Base-by-base conservation (phyloP, 768 basidiomycete species). In the Lanmaoa pseudosensibilis region DNA sequence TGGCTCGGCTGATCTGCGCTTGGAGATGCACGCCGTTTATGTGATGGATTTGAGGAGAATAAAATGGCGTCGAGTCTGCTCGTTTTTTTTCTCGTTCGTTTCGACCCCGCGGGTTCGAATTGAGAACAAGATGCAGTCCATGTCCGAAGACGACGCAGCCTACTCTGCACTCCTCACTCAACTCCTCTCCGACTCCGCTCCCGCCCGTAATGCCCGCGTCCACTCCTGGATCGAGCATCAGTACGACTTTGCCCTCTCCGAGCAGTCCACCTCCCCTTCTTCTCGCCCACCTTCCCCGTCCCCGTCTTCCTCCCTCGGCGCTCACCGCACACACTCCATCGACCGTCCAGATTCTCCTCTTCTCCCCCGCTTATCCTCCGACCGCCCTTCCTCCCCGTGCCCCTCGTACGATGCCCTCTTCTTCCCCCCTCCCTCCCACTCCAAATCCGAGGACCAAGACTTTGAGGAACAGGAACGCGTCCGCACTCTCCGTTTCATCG, bases 201-300 rank as follows among this genome's bases (percentile, higher is more conserved):
- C 50, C 0, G 38, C 65, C 0, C 71, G 70, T 60, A 62, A 72
- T 6, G 68, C 69, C 0, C 66, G 70, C 8, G 66, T 72, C 0
- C 72, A 72, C 39, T 73, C 70, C 1, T 72, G 70, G 70, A 72
- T 72, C 23, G 70, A 72, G 41, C 72, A 73, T 30, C 70, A 72
- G n/a, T 72, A 72, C 48, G 72, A 72, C 62, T 72, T 71, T 66
- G 70, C 65, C 18, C 56, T 71, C 32, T 63, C 70, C 2, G 70
- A 71, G n/a, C 65, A 63, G 2, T 1, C 43, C 2, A 54, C 13
- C 32, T 13, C 55, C 45, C 21, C 39, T 19, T 53, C 53, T 2
- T 58, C 66, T 2, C 66, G 57, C 12, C 43, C 64, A 0, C 63
- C 71, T 2, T 70, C 70, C 0, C 69, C 70, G 0, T 70, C 71